These are phyloP conservation scores for Lentinula edodes DNA, from an alignment of 768 basidiomycete genomes.

Conservation along the genomic window DNA sequence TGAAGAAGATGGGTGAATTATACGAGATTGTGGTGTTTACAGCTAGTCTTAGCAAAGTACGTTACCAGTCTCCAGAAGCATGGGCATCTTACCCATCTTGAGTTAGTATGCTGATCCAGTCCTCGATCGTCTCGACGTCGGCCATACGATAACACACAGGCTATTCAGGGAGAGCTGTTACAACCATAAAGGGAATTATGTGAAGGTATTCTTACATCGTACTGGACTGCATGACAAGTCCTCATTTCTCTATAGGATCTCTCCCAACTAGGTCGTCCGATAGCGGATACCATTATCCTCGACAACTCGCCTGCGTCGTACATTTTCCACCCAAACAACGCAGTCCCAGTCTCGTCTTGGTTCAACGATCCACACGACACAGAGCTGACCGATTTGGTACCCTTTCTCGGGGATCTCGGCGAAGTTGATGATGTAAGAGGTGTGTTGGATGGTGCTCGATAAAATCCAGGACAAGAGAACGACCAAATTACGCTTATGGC, in stretches of 20 bases:
- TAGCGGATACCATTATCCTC: conserved; percentile 92
- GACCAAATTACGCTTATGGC: neutral
- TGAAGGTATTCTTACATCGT: conserved; percentile 64
- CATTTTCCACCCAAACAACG: conserved; percentile 99
- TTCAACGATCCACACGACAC: conserved; percentile 99
- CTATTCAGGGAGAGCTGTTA: conserved; percentile 98
- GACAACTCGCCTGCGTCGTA: conserved; percentile 99
- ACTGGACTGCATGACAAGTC: neutral
- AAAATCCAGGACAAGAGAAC: conserved; percentile 13
- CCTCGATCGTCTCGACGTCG: conserved; percentile 90
- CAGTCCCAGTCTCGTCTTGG: conserved; percentile 98
- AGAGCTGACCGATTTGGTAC: conserved; percentile 91
- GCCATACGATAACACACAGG: conserved; percentile 89
- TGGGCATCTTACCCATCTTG: neutral
- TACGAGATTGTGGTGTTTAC: conserved; percentile 99
- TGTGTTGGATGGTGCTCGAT: conserved; percentile 82
- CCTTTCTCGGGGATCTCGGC: conserved; percentile 86
- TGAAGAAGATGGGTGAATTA: conserved; percentile 97
- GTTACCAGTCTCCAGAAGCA: conserved; percentile 15
- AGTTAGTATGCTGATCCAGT: conserved; percentile 95
- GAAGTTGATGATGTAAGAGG: conserved; percentile 88
- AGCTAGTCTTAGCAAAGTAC: conserved; percentile 93
- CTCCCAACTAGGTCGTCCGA: conserved; percentile 93
- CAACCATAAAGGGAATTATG: conserved; percentile 98
- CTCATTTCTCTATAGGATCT: conserved; percentile 63